Conservation (phyloP, 345 rosid species). For the Salix purpurea region DNA sequence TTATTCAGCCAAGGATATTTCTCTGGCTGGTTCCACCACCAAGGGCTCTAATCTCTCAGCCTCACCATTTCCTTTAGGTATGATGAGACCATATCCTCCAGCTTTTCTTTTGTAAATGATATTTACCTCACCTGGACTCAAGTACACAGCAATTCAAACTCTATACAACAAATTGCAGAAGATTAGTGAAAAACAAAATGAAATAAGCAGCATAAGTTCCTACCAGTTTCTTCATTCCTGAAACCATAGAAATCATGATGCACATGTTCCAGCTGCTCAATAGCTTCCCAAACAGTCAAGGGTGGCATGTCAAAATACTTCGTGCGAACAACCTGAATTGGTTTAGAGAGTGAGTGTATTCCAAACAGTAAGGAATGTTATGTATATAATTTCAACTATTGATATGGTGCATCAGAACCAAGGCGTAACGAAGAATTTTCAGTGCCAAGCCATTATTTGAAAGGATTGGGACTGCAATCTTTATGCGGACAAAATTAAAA, state of each 20-base stretch:
- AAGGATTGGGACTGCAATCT: not conserved
- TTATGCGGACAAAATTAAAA: not conserved
- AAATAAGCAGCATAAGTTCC: not conserved
- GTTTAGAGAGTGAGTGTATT: not conserved
- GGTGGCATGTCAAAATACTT: slow-evolving; percentile 94
- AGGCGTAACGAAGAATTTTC: not conserved
- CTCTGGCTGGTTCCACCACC: slow-evolving; percentile 47
- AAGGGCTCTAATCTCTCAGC: slow-evolving; percentile 59
- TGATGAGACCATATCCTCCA: slow-evolving; percentile 87
- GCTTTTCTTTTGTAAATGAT: slow-evolving; percentile 76
- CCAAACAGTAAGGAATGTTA: not conserved
- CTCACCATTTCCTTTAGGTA: slow-evolving; percentile 65
- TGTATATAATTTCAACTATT: not conserved
- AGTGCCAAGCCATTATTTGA: not conserved
- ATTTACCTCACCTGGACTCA: slow-evolving; percentile 72
- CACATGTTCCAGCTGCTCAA: slow-evolving; percentile 80
- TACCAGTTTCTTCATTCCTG: slow-evolving; percentile 88
- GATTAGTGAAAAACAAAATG: not conserved
- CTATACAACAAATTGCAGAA: not conserved
- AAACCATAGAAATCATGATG: slow-evolving; percentile 88
- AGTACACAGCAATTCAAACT: slow-evolving; percentile 7
- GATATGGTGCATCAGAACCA: not conserved
- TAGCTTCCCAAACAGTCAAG: slow-evolving; percentile 69
- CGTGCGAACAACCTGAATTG: slow-evolving; percentile 69
- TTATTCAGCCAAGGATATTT: slow-evolving; percentile 50